phyloP scores from a whole-genome alignment of 306 rosid species.

The Sindora glabra region DNA sequence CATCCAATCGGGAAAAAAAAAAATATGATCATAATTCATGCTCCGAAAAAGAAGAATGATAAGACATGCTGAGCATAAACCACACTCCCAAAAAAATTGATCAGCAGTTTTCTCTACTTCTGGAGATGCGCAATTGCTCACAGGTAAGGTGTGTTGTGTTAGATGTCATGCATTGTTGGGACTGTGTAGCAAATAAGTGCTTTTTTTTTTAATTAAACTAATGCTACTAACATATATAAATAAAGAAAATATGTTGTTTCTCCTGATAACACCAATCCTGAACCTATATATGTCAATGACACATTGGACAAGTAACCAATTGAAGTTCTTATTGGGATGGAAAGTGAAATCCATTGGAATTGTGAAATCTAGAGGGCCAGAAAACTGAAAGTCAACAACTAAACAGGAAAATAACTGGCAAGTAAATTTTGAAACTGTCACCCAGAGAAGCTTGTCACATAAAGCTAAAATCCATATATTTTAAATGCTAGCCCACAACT shows the following conservation, averaged over 20 bases:
- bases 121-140: not conserved
- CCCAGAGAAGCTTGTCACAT: not conserved
- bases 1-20: not conserved
- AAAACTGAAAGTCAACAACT: not conserved
- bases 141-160: not conserved
- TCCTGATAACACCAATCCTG: not conserved
- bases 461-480: not conserved
- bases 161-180: not conserved
- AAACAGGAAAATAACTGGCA: not conserved
- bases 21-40: slow-evolving; percentile 1
- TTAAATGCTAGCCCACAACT: not conserved
- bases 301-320: not conserved
- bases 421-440: slow-evolving; percentile 7
- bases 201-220: no score
- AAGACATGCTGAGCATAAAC: not conserved
- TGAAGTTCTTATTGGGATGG: not conserved
- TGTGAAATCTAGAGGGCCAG: not conserved
- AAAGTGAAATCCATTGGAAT: not conserved
- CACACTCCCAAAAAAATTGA: no score
- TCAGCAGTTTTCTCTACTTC: no score
- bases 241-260: slow-evolving; percentile 7
- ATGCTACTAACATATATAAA: no score
- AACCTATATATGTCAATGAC: not conserved
- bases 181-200: not conserved
- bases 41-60: not conserved